Base-by-base conservation (phyloP, 768 basidiomycete genomes). In the Naganishia randhawae region DNA sequence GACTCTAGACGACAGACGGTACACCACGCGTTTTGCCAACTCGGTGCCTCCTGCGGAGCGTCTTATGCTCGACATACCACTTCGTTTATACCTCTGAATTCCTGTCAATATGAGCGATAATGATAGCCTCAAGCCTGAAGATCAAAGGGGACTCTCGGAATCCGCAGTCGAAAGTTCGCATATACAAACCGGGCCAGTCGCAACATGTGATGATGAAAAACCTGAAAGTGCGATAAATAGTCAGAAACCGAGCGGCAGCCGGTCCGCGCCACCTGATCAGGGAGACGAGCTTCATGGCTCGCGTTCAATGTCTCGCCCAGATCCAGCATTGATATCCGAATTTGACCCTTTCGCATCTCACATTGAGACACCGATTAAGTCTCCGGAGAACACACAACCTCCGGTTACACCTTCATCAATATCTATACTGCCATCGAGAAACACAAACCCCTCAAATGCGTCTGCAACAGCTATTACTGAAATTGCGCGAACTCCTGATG, bases 281-380 rank as follows among this genome's bases (percentile, higher is more conserved):
- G 16, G 25, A 13, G 19, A 61, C 3, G 17, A 25, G 10, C 32
- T 41, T 10, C 7, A 25, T 29, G 41, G 25, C 8, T 9, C 57
- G 9, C 19, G 16, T 29, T 42, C 51, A 11, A 22, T 52, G 10
- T 10, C 45, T 25, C 66, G 54, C 31, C 42, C 55, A 1, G 39
- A 67, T 39, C 33, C 66, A 17, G 55, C 66, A 14, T 14, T 67
- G 17, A 48, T 69, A 16, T 65, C 69, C 53, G 69, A 69, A 52
- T 69, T 69, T 54, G 69, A 69, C 31, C 69, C 69, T 6, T 69
- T 65, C 51, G 67, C 65, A n/a, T 51, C 65, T n/a, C 7, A 27
- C n/a, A 45, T 13, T 16, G 22, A 25, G 3, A 14, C 63, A 33
- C 13, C 63, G 7, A 31, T 14, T 3, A 29, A 54, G 3, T 9